Conservation (phyloP, 306 rosid genomes). For the Hippophae rhamnoides region DNA sequence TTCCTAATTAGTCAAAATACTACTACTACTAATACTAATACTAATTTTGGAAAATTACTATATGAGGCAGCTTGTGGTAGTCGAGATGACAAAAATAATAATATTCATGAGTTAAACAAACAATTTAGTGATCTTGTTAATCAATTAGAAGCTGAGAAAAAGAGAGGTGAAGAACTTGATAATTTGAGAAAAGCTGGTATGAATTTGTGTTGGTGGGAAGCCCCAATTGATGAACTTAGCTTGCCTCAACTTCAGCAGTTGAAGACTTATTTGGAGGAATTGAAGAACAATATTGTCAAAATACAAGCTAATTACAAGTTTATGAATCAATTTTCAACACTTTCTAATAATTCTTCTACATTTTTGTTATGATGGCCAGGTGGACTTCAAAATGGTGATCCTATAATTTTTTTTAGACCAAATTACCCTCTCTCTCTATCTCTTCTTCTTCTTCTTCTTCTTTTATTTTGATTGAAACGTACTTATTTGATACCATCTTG, state of each 20-base stretch:
- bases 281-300: slow-evolving; percentile 18
- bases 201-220: slow-evolving; percentile 54
- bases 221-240: slow-evolving; percentile 35
- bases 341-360: neutral
- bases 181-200: slow-evolving; percentile 26
- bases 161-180: slow-evolving; percentile 38
- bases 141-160: slow-evolving; percentile 46
- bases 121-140: slow-evolving; percentile 30
- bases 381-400: no score
- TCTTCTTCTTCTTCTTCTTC: no score
- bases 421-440: no score
- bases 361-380: neutral
- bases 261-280: slow-evolving; percentile 36
- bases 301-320: neutral
- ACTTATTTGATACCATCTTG: no score
- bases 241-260: slow-evolving; percentile 30
- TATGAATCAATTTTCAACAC: no score
- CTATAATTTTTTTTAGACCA: no score
- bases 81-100: slow-evolving; percentile 16
- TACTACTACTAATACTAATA: slow-evolving; percentile 1
- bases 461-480: no score
- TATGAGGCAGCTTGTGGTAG: slow-evolving; percentile 24
- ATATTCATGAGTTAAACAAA: slow-evolving; percentile 35
- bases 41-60: neutral
- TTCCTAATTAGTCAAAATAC: slow-evolving; percentile 22